Evolutionary conservation across 805 yeast genomes (phyloP).

Genomic region (Candida nemodendra): DNA sequence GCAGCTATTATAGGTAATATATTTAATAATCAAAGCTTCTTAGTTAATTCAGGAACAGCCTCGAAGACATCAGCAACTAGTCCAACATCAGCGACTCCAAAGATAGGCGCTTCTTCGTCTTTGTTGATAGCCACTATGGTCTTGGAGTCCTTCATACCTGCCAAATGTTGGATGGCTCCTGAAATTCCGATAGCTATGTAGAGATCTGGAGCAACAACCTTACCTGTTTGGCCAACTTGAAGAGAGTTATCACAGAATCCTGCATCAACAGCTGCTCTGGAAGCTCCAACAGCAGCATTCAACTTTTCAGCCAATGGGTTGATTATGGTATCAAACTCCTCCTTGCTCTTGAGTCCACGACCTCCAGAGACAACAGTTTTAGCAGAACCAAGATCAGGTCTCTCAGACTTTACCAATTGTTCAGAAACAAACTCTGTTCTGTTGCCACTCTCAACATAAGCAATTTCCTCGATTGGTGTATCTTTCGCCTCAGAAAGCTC

Average conservation of each 20-base stretch:
- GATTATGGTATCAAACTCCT: constrained; percentile 72
- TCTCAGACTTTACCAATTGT: constrained; percentile 69
- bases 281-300: constrained; percentile 94
- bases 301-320: constrained; percentile 82
- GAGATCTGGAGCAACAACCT: constrained; percentile 93
- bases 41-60: constrained; percentile 86
- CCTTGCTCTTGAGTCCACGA: constrained; percentile 88
- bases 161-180: constrained; percentile 97
- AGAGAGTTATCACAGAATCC: constrained; percentile 95
- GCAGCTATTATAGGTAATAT: too few relatives aligned
- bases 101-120: constrained; percentile 92
- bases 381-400: constrained; percentile 91
- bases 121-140: constrained; percentile 92
- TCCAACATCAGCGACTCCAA: constrained; percentile 86
- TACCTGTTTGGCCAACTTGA: constrained; percentile 98
- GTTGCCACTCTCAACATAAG: constrained; percentile 36
- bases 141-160: constrained; percentile 97
- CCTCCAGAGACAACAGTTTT: constrained; percentile 86
- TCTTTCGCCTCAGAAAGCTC: constrained; percentile 33
- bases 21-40: constrained; percentile 64
- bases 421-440: constrained; percentile 71
- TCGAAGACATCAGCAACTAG: constrained; percentile 86
- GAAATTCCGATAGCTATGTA: constrained; percentile 92
- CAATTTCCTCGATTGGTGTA: constrained; percentile 48
- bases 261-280: constrained; percentile 96